Conservation (phyloP, 768 basidiomycete species). For the Strobilomyces dryophilus region DNA sequence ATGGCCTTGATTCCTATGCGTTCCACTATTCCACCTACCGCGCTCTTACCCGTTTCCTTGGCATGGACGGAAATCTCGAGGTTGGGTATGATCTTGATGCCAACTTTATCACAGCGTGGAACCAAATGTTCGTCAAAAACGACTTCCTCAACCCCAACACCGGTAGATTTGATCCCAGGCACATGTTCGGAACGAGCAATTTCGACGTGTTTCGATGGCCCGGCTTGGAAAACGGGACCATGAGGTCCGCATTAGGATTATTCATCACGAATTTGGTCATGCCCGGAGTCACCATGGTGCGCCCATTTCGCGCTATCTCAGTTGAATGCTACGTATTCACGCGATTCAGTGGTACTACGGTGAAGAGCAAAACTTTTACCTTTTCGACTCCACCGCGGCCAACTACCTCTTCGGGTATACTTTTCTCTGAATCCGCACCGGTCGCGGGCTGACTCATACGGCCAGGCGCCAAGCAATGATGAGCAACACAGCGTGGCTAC, state of each 20-base stretch:
- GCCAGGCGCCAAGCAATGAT: constrained; percentile 89
- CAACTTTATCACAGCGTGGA: constrained; percentile 90
- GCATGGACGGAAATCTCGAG: constrained; percentile 93
- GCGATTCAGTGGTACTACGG: constrained; percentile 69
- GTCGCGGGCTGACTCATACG: neutral
- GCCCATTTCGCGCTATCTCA: constrained; percentile 11
- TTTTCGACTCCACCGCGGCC: constrained; percentile 81
- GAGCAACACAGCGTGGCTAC: constrained; percentile 80
- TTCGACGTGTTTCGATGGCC: constrained; percentile 97
- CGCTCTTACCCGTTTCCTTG: constrained; percentile 78
- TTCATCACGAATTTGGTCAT: constrained; percentile 79
- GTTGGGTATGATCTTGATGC: constrained; percentile 81
- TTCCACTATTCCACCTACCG: constrained; percentile 97
- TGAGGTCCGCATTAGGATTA: constrained; percentile 67
- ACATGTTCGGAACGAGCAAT: constrained; percentile 91
- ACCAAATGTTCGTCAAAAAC: constrained; percentile 83
- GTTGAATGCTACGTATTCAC: constrained; percentile 24
- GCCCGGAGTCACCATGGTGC: constrained; percentile 81
- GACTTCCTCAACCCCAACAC: constrained; percentile 77
- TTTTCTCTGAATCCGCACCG: neutral
- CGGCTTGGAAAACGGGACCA: constrained; percentile 78
- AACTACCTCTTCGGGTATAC: constrained; percentile 88
- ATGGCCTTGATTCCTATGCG: constrained; percentile 72
- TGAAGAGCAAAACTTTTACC: constrained; percentile 88
- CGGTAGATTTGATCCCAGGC: constrained; percentile 69